Evolutionary conservation across 441 rosid genomes (phyloP), one percentile per base, ranked within the genome.

Genomic region (Jatropha podagrica): DNA sequence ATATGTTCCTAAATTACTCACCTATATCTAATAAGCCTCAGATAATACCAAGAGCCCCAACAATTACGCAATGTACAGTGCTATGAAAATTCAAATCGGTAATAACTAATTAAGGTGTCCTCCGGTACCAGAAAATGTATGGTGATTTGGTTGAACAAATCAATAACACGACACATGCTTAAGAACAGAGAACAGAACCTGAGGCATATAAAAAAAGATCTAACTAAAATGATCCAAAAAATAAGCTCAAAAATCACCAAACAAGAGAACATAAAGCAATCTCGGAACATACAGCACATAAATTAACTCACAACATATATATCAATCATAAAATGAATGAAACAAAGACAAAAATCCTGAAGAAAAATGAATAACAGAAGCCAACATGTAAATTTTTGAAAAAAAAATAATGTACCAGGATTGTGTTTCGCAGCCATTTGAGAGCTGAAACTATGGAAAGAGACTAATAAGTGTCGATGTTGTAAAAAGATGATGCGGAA

Each of bases 381-480:
- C n/a, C 74, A 46, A 59, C 5, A 37, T 12, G 54, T 75, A 69
- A 65, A 56, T 20, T 32, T 6, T 2, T 9, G 15, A 37, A 69
- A 9, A 3, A 38, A 41, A 74, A 74, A 67, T 40, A 75, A 41
- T 18, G 62, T 15, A 86, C 97, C 87, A 80, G 88, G 79, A 79
- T 65, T 77, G 77, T 77, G 82, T 78, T 83, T 77, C 51, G 71
- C 74, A 64, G 88, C 87, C 97, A 90, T 92, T 74, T 58, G 37
- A 38, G 49, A 20, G 72, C 8, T 27, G 73, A 54, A 48, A 72
- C 13, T 9, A 12, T 4, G 65, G 58, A 27, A 58, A 54, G 18
- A 49, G 15, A 52, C 32, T 8, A n/a, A 2, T 48, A 26, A 72
- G 70, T 40, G 65, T 14, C 51, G 51, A 46, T 46, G n/a, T 4